Evolutionary conservation across 345 rosid species (phyloP).

Genomic region (Brassica incana): DNA sequence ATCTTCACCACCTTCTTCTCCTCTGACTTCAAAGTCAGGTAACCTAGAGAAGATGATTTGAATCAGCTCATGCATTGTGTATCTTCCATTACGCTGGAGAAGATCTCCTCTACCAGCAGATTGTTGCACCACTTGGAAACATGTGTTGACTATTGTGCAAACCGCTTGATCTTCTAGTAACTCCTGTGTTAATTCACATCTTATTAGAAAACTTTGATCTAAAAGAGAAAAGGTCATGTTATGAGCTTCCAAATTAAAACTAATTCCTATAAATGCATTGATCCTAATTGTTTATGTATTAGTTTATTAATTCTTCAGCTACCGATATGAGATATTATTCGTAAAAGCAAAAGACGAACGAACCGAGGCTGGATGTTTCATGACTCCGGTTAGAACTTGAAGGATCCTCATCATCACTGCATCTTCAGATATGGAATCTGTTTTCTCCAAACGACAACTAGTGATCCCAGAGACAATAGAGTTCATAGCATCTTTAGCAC

Average conservation of each 20-base stretch:
- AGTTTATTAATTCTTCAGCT: background rate
- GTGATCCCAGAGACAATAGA: slow-evolving; percentile 58
- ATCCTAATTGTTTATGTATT: background rate
- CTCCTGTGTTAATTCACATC: slow-evolving; percentile 19
- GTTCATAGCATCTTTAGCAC: slow-evolving; percentile 67
- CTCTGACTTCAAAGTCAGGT: slow-evolving; percentile 56
- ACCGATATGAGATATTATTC: background rate
- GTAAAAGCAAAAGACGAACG: background rate
- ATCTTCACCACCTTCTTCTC: slow-evolving; percentile 47
- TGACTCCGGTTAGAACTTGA: slow-evolving; percentile 59
- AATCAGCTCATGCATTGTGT: slow-evolving; percentile 82
- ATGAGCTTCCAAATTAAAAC: background rate
- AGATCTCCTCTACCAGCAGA: slow-evolving; percentile 68
- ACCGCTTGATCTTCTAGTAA: slow-evolving; percentile 69
- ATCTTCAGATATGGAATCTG: slow-evolving; percentile 61
- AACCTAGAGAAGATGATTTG: slow-evolving; percentile 72
- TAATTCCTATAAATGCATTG: background rate
- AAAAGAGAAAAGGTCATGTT: background rate
- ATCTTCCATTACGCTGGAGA: slow-evolving; percentile 74
- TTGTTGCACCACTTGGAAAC: slow-evolving; percentile 89
- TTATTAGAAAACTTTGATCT: background rate
- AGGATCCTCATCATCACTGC: slow-evolving; percentile 86
- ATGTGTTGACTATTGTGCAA: slow-evolving; percentile 79
- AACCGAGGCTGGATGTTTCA: slow-evolving; percentile 56
- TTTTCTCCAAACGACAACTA: slow-evolving; percentile 79